Conservation (phyloP, 2,329 filamentous ascomycete species). For the Alternaria sp. region DNA sequence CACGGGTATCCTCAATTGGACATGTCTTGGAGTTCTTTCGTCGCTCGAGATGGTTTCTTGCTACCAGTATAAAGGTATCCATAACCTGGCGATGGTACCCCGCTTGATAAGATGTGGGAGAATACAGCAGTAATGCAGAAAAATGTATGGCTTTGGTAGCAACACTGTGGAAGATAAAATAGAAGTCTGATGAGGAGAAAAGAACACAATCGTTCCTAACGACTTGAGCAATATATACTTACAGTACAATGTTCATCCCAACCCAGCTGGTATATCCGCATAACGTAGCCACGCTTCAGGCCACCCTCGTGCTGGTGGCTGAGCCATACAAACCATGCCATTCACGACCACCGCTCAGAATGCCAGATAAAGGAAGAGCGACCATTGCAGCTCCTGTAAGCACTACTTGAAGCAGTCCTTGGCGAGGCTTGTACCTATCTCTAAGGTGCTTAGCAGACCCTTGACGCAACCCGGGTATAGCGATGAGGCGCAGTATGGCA, state of each 20-base stretch:
- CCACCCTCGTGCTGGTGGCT: neutral
- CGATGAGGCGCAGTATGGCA: neutral
- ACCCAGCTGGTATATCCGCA: neutral
- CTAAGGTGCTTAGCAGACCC: neutral
- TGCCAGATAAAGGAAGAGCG: too few species aligned
- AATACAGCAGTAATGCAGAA: too few species aligned
- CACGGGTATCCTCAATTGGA: constrained; percentile 21
- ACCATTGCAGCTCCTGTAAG: neutral
- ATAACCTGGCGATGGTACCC: neutral
- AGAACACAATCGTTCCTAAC: neutral
- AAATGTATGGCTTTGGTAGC: neutral
- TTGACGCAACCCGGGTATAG: neutral
- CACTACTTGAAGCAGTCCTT: neutral
- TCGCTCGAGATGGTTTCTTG: constrained; percentile 3
- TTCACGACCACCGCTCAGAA: constrained; percentile 2
- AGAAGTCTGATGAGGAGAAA: neutral
- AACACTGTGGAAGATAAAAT: neutral
- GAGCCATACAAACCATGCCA: neutral
- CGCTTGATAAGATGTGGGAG: neutral
- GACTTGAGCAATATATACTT: neutral
- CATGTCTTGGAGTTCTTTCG: constrained; percentile 15
- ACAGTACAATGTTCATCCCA: neutral
- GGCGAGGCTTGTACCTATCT: neutral
- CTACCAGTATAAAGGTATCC: neutral
- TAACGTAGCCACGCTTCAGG: neutral